Evolutionary conservation across 306 rosid genomes (phyloP).

Genomic region (Sechiopsis laciniata): DNA sequence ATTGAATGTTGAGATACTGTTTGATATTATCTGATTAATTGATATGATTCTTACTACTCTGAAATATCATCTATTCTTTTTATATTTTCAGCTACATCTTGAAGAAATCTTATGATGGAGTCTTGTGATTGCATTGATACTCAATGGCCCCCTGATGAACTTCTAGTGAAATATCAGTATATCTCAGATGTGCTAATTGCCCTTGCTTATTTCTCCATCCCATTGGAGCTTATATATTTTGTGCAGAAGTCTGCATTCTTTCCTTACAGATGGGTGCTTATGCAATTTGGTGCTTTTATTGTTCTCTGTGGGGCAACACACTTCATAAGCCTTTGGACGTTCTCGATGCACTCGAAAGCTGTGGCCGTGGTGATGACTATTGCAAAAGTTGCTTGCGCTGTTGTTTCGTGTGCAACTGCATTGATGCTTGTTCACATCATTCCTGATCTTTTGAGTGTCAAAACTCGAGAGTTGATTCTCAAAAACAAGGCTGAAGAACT

Average conservation of each 20-base stretch:
- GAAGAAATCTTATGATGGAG: constrained; percentile 43
- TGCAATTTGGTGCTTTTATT: constrained; percentile 95
- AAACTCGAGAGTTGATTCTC: constrained; percentile 65
- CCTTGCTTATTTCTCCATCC: constrained; percentile 88
- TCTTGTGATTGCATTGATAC: constrained; percentile 80
- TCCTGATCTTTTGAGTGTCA: constrained; percentile 81
- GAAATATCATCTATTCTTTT: not conserved
- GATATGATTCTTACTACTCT: not conserved
- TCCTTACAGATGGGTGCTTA: constrained; percentile 95
- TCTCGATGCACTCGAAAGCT: constrained; percentile 61
- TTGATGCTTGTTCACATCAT: constrained; percentile 91
- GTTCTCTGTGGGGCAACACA: constrained; percentile 94
- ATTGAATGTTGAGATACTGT: not conserved
- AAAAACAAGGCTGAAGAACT: constrained; percentile 84
- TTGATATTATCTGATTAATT: not conserved
- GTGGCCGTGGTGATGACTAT: constrained; percentile 77
- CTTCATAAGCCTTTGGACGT: constrained; percentile 86
- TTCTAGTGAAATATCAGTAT: constrained; percentile 85
- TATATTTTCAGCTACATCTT: constrained; percentile 3
- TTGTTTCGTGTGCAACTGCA: constrained; percentile 88
- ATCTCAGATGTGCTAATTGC: constrained; percentile 81
- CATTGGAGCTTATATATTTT: constrained; percentile 84
- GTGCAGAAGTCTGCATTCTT: constrained; percentile 84
- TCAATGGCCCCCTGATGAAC: constrained; percentile 78
- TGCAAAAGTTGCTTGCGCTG: constrained; percentile 70